Percentiles rank a stretch among this genome's conserved stretches.
Evolutionary conservation across 2,329 filamentous ascomycete genomes (phyloP).

Genomic region (Aspergillus versicolor): DNA sequence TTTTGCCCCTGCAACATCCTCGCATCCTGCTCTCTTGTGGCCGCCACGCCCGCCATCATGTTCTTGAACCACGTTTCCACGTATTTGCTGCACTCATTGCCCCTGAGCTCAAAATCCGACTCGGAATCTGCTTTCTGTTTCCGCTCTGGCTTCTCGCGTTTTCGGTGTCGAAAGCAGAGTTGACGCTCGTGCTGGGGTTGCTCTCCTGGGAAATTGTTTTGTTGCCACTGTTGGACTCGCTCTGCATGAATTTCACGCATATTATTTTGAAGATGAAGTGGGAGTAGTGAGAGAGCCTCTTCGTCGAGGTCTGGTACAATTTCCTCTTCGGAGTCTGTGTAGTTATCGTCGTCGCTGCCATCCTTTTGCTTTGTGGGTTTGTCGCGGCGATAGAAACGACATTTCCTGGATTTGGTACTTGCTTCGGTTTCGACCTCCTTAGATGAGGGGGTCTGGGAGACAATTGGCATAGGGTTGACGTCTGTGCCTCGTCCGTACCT

Average conservation of each 20-base stretch:
- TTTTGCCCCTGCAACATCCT: not conserved
- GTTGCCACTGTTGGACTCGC: conserved; percentile 16
- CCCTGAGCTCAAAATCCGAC: not conserved
- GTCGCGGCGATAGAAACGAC: not conserved
- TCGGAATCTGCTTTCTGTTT: not conserved
- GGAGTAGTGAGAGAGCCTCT: conserved; percentile 26
- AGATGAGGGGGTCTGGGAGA: no score
- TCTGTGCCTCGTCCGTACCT: no score
- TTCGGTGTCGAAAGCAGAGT: not conserved
- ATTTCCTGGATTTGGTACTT: not conserved
- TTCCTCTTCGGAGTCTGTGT: conserved; percentile 27
- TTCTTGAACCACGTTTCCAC: conserved; percentile 19
- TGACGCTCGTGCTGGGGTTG: not conserved
- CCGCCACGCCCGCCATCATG: conserved; percentile 11
- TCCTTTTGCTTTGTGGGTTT: not conserved
- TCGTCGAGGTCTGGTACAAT: conserved; percentile 28
- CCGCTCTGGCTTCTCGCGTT: not conserved
- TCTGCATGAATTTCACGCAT: conserved; percentile 30
- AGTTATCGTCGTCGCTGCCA: conserved; percentile 1
- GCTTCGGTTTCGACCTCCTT: not conserved
- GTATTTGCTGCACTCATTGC: not conserved
- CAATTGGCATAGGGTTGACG: no score
- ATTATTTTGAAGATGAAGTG: conserved; percentile 23
- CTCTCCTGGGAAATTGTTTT: not conserved
- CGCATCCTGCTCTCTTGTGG: conserved; percentile 3